Base-by-base conservation (phyloP, 2,329 filamentous ascomycete genomes). In the Calcarisporium arbuscula region DNA sequence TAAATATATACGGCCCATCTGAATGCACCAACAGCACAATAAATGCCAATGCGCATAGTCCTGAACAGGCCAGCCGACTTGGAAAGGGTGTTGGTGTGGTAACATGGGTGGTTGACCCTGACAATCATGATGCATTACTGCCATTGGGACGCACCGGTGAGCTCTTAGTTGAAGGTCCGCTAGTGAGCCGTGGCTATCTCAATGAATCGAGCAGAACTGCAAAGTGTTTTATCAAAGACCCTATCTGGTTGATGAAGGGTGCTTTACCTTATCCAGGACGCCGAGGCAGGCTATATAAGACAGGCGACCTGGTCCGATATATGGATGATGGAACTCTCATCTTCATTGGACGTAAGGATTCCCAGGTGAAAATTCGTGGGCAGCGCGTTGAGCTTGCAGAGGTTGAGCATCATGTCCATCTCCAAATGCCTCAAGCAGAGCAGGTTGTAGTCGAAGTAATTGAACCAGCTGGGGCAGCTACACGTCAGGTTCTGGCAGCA, bases 351-450 rank as follows among this genome's bases (percentile, higher is more conserved):
- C 59, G 74, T 12, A 73, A 71, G 41, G 74, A 78, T 42, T 61
- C 61, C 0, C 74, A 77, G 47, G 64, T 77, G 28, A 79, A 79
- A 51, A 52, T 79, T 8, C 62, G 67, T 15, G 78, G 78, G 15
- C 76, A 68, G 39, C 54, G 72, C 32, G 60, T 74, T 30, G 78
- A 72, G 52, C 57, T 72, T 7, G 43, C 35, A 1, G 49, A 49
- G n/a, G 14, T 51, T 8, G 48, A 48, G 21, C 20, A 35, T 5
- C 30, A 38, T 2, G 19, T 48, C 29, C 19, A 14, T 18, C 25
- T 11, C 4, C 16, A n/a, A 7, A 22, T 26, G 27, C 65, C 68
- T 1, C 8, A 20, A 12, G 30, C 19, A 19, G 19, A 8, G 14
- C 23, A 22, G 10, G 28, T 28, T 4, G 23, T 28, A 6, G 35